These are phyloP conservation scores for Babesia divergens DNA, from an alignment of 169 alveolate genomes.

Conservation along the genomic window DNA sequence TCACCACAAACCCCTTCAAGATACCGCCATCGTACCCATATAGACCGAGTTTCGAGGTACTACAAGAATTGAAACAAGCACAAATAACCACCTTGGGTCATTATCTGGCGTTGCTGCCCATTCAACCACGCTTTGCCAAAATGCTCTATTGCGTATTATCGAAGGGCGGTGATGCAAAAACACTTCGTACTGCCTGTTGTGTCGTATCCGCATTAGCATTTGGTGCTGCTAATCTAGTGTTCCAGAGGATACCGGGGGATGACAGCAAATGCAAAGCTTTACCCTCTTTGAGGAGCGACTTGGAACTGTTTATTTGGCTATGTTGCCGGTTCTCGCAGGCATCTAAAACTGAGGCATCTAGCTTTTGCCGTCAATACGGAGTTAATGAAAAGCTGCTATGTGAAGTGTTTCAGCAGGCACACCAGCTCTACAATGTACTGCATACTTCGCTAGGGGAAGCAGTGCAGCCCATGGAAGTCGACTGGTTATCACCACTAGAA, in stretches of 20 bases:
- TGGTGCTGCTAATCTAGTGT: conserved; percentile 19
- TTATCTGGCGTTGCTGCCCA: conserved; percentile 30
- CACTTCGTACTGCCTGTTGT: conserved; percentile 19
- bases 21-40: conserved; percentile 8
- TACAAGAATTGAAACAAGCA: neutral
- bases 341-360: neutral
- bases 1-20: conserved; percentile 15
- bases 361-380: conserved; percentile 11
- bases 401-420: conserved; percentile 55
- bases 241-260: neutral
- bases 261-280: neutral
- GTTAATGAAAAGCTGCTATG: conserved; percentile 20
- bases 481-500: conserved; percentile 11
- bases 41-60: neutral
- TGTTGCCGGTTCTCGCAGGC: conserved; percentile 14
- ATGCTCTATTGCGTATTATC: conserved; percentile 41
- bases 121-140: conserved; percentile 56
- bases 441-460: neutral
- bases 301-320: conserved; percentile 41
- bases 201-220: conserved; percentile 38
- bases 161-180: neutral
- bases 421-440: conserved; percentile 26
- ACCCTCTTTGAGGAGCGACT: conserved; percentile 23
- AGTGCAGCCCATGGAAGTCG: neutral
- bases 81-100: conserved; percentile 46